Evolutionary conservation across 768 basidiomycete genomes (phyloP), one percentile per base, ranked within the genome.

Genomic region (Leccinellum rugosiceps): DNA sequence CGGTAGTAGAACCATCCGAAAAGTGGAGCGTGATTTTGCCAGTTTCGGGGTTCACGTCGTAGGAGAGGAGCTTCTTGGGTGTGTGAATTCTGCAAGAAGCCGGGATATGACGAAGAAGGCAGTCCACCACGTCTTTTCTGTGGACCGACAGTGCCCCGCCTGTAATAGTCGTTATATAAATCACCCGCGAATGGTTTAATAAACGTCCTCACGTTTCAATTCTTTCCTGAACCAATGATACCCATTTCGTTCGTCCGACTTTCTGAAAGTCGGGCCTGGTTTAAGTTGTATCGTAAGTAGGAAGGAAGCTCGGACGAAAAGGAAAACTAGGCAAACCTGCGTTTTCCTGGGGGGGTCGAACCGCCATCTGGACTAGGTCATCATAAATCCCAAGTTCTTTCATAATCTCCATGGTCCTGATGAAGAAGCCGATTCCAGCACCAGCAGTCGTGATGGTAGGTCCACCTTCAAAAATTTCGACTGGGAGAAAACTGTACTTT

Each of bases 381-480:
- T 76, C 69, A 13, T 74, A 71, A 6, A 81, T 54, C 1, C 77
- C 78, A 28, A 81, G 60, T 3, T 68, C 62, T 30, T 73, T 66
- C 61, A 80, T 58, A 4, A 77, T 70, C 19, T 70, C 72, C 74
- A 76, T 77, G 72, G 62, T 69, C 74, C 83, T 78, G 17, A 76
- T 75, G 61, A 76, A 84, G 11, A 85, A 59, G 3, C 67, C 69
- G 44, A 82, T 74, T 2, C 79, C 80, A n/a, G 78, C 79, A 6
- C 80, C 80, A 50, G 77, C 66, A 43, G 78, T 76, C 3, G 72
- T 71, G 38, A 81, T 71, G 19, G 64, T 63, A 0, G 74, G 60
- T 3, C 78, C 68, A 7, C 75, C 69, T 53, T 81, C 80, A 58
- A 77, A 81, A 15, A 80, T 57, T 15, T 75, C 71, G 6, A 80